phyloP scores from a whole-genome alignment of 2,329 filamentous ascomycete species.

The Colletotrichum gigasporum region DNA sequence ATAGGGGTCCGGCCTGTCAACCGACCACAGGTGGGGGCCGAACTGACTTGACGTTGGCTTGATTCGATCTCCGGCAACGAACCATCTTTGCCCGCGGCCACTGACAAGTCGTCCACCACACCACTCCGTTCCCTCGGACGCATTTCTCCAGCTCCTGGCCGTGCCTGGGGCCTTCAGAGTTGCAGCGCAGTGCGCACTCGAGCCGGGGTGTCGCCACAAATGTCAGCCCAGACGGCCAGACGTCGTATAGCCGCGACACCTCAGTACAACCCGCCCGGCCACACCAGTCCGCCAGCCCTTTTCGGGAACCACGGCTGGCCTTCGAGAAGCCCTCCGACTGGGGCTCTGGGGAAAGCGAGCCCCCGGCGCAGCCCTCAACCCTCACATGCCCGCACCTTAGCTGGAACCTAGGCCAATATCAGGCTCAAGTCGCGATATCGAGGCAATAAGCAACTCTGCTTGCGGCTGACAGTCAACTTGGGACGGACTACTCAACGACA shows the following conservation, averaged over 20 bases:
- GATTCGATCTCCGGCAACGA: background rate
- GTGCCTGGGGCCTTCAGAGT: background rate
- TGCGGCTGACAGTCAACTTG: background rate
- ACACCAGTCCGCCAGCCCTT: background rate
- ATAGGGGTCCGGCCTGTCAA: conserved; percentile 7
- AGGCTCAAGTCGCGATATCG: background rate
- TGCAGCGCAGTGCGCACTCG: background rate
- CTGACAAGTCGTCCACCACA: background rate
- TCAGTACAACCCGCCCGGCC: background rate
- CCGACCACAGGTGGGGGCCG: background rate
- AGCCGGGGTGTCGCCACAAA: background rate
- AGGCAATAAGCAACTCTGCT: background rate
- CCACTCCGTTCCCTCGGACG: background rate
- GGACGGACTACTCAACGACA: background rate
- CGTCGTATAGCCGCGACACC: conserved; percentile 12
- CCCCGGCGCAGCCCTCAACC: background rate
- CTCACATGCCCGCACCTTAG: background rate
- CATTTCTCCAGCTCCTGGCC: conserved; percentile 6
- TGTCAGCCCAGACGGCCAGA: background rate
- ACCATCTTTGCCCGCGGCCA: background rate
- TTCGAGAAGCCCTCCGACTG: conserved; percentile 4
- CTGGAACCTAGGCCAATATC: background rate
- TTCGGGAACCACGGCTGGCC: conserved; percentile 9
- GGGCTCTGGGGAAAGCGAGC: background rate
- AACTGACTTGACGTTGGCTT: conserved; percentile 9